Base-by-base conservation (phyloP, 192 early-diverging fungal species). In the Entomortierella chlamydospora region DNA sequence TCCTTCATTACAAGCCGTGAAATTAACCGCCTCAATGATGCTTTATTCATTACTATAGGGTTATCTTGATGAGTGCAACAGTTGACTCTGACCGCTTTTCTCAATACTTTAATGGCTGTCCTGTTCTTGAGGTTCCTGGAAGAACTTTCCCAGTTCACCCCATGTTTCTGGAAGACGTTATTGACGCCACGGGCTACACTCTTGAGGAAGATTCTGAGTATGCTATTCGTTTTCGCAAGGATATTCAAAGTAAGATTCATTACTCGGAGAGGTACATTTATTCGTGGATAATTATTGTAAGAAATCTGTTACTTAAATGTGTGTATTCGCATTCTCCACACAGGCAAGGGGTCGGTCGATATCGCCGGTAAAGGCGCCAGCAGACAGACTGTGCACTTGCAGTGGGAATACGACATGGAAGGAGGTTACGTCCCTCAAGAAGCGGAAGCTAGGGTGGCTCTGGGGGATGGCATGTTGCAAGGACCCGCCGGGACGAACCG, bases 11-110 rank as follows among this genome's bases (percentile, higher is more conserved):
- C 15, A 5, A 4, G 22, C 15, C 7, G 7, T 60, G 28, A 30
- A 22, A 34, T 23, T 47, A 15, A 47, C 20, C 5, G 31, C 18
- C 0, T 25, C 49, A 49, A 28, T 25, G 29, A 33, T 29, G 25
- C 13, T 58, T 18, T 33, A 23, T 57, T 57, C 22, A 33, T 29
- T 6, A 25, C 73, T 29, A 11, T 63, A 88, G 72, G 57, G 31
- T 90, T 43, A 83, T 93, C 57, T 67, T 93, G 12, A 94, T 94
- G 93, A 89, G 87, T 78, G 92, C 92, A 15, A 95, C 93, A 4
- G 88, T 91, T 2, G 89, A 95, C 41, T 87, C 91, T 10, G 63
- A 57, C 58, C 85, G 62, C 63, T 94, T 88, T 23, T 93, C 82
- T 20, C 23, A 37, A 58, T 95, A 86, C 86, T 93, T 83, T 87